A percentile compares a stretch with the other conserved stretches of the same genome.
Evolutionary conservation across 768 basidiomycete genomes (phyloP).

Genomic region (Lactarius vividus): DNA sequence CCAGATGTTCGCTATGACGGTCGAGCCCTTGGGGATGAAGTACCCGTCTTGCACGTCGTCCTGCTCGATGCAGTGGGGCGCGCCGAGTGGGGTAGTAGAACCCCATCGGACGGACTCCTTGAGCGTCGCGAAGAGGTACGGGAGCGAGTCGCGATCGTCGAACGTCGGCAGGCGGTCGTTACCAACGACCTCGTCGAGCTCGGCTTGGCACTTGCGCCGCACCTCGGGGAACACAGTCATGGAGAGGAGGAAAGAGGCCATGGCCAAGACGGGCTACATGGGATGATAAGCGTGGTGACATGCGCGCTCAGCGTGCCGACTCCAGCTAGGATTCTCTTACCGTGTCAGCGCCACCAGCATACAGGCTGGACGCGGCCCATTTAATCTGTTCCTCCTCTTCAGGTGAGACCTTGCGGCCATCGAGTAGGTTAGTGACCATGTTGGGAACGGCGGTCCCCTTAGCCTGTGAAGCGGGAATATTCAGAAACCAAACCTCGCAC

Average conservation of each 20-base stretch:
- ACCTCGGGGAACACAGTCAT: conserved; percentile 32
- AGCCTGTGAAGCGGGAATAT: conserved; percentile 2
- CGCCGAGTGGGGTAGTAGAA: conserved; percentile 28
- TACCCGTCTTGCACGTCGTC: conserved; percentile 41
- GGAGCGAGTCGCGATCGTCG: conserved; percentile 28
- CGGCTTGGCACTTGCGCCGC: conserved; percentile 29
- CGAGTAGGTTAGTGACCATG: conserved; percentile 26
- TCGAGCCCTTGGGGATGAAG: conserved; percentile 40
- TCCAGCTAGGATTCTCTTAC: conserved; percentile 12
- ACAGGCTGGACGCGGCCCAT: conserved; percentile 32
- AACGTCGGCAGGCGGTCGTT: conserved; percentile 26
- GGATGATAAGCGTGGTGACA: not conserved
- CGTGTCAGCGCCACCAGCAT: conserved; percentile 30
- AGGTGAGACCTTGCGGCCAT: conserved; percentile 18
- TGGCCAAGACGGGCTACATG: conserved; percentile 29
- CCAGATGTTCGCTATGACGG: conserved; percentile 38
- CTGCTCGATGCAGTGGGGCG: conserved; percentile 37
- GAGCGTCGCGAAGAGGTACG: conserved; percentile 28
- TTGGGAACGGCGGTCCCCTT: conserved; percentile 25
- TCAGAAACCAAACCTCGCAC: not conserved
- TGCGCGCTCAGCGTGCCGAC: not conserved
- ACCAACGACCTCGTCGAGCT: conserved; percentile 31
- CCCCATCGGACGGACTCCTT: conserved; percentile 32
- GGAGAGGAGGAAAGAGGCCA: conserved; percentile 32
- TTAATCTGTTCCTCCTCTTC: conserved; percentile 28